phyloP scores from a whole-genome alignment of 306 rosid species.

The Lagenaria siceraria region DNA sequence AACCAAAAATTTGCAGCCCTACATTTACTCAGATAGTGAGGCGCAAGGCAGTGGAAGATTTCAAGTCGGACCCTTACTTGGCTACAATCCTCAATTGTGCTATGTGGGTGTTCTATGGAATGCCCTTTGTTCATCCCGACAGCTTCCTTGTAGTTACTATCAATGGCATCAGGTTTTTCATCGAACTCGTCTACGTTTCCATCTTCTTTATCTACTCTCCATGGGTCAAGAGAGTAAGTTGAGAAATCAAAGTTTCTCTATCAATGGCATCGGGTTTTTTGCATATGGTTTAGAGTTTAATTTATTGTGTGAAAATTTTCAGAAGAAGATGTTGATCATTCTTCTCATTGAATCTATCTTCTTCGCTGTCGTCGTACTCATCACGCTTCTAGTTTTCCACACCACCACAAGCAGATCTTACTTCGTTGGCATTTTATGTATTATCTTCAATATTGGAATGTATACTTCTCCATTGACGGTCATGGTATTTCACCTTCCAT shows the following conservation, averaged over 20 bases:
- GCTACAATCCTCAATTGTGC: slow-evolving; percentile 58
- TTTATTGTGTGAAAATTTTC: not conserved
- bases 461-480: slow-evolving; percentile 73
- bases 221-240: slow-evolving; percentile 32
- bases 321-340: slow-evolving; percentile 33
- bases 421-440: slow-evolving; percentile 38
- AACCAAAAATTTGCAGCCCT: slow-evolving; percentile 25
- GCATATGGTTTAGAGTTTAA: too few relatives aligned
- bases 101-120: slow-evolving; percentile 57
- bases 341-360: slow-evolving; percentile 28
- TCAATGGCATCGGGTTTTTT: too few relatives aligned
- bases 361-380: slow-evolving; percentile 9
- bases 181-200: slow-evolving; percentile 25
- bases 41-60: slow-evolving; percentile 42
- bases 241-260: too few relatives aligned
- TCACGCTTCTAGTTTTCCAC: slow-evolving; percentile 15
- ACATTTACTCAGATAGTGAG: slow-evolving; percentile 43
- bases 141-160: slow-evolving; percentile 58
- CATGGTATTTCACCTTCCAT: slow-evolving; percentile 24
- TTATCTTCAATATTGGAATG: slow-evolving; percentile 56
- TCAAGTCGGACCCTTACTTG: slow-evolving; percentile 70
- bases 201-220: slow-evolving; percentile 35
- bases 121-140: slow-evolving; percentile 36
- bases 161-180: slow-evolving; percentile 37
- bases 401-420: slow-evolving; percentile 13